Evolutionary conservation across 441 rosid genomes (phyloP), one percentile per base, ranked within the genome.

Genomic region (Populus hybrid): DNA sequence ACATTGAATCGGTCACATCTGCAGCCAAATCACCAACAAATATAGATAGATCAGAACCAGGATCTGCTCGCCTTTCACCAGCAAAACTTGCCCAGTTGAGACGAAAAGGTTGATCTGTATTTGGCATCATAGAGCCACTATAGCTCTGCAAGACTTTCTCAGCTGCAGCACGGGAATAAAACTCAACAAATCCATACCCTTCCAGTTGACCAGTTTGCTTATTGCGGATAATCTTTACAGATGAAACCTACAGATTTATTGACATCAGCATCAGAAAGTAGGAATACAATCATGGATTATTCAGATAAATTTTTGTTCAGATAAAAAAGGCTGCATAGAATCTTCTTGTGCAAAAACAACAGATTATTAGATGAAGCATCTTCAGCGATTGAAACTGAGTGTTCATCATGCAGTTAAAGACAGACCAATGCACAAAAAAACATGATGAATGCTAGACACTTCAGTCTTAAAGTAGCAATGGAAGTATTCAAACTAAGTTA

Each of bases 31-130:
- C 99, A 23, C 99, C 99, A 24, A 95, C 98, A 84, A 95, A 95
- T 64, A 95, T 95, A 36, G 99, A 95, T 76, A 89, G 89, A 73
- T 94, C 97, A 69, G 98, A 87, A 82, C 87, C 87, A 73, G 87
- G 84, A 70, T 95, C 98, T 64, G 89, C 73, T 69, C 93, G 89
- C 89, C 95, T 91, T 79, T 95, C 99, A 35, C 92, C 95, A 0
- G 91, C 87, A 85, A 95, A 95, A 78, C 94, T 91, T 64, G 99
- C 99, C 99, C 99, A 95, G 86, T 95, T 94, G 73, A 95, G 85
- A 79, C 93, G 98, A 80, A 89, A 95, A 38, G 91, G 92, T 73
- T 89, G 99, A 2, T 95, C 99, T 1, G 91, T 77, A 61, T 90
- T 88, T 65, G 87, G 89, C 99, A 95, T 95, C 83, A 85, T 32